Evolutionary conservation across 225 moss, liverwort and hornwort species (phyloP).

Genomic region (Marchantia paleacea): DNA sequence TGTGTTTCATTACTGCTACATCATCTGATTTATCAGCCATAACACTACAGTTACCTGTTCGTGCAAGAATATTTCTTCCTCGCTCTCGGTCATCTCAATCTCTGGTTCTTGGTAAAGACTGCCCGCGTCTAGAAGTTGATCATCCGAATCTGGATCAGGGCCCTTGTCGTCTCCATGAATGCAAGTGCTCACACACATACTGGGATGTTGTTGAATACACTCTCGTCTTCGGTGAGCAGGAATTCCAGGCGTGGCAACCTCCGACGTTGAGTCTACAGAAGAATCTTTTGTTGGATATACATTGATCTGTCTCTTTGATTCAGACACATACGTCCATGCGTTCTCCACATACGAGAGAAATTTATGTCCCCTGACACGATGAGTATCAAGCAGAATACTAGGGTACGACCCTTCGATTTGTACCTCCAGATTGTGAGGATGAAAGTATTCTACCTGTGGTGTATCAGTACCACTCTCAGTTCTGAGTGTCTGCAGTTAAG

Average conservation of each 20-base stretch:
- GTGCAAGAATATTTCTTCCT: conserved; percentile 20
- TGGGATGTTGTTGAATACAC: conserved; percentile 34
- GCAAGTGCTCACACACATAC: conserved; percentile 25
- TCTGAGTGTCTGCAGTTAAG: background rate
- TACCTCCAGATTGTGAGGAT: conserved; percentile 50
- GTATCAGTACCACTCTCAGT: background rate
- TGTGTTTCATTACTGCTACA: too few species aligned
- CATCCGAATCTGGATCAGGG: background rate
- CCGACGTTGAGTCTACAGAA: conserved; percentile 31
- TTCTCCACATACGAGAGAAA: conserved; percentile 63
- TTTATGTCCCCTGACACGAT: conserved; percentile 58
- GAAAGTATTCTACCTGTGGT: conserved; percentile 69
- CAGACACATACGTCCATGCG: conserved; percentile 50
- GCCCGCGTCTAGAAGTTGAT: background rate
- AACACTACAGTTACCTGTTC: conserved; percentile 14
- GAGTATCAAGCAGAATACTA: conserved; percentile 65
- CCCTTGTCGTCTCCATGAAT: background rate
- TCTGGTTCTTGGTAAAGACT: background rate
- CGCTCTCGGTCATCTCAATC: conserved; percentile 22
- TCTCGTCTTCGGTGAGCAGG: background rate
- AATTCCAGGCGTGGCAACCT: conserved; percentile 3
- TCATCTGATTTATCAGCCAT: too few species aligned
- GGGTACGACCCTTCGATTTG: conserved; percentile 83
- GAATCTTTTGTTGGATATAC: conserved; percentile 41
- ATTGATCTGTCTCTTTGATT: conserved; percentile 30